Conservation (phyloP, 306 rosid genomes). For the Acacia crassicarpa region DNA sequence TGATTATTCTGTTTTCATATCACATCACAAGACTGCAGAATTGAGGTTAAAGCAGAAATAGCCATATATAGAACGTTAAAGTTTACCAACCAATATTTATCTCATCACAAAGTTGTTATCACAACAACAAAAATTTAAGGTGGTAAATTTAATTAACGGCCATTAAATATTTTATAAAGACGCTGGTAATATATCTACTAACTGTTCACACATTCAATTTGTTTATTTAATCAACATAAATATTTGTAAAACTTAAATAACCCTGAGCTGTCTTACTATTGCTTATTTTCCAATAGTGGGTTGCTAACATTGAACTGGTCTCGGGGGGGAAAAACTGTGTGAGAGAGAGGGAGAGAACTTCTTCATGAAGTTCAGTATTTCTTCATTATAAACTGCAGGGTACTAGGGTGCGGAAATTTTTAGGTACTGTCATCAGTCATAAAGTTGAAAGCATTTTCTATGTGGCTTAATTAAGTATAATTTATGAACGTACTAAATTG, state of each 20-base stretch:
- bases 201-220: conserved; percentile 16
- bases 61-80: not conserved
- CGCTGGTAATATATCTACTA: not conserved
- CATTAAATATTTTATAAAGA: not conserved
- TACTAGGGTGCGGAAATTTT: conserved; percentile 22
- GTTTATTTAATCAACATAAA: not conserved
- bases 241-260: too few species aligned
- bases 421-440: not conserved
- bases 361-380: conserved; percentile 8
- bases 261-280: not conserved
- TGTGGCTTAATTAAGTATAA: conserved; percentile 5
- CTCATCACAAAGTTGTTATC: not conserved
- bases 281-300: conserved; percentile 1
- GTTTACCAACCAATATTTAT: not conserved
- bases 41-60: not conserved
- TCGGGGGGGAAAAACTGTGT: not conserved
- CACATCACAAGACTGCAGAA: not conserved
- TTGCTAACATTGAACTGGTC: conserved; percentile 7
- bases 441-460: not conserved
- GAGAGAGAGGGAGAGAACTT: not conserved
- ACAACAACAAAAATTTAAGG: not conserved
- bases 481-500: not conserved
- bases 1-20: not conserved
- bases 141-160: not conserved
- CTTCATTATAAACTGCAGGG: not conserved